Percentiles rank a stretch among this genome's conserved stretches.
Evolutionary conservation across 192 early-diverging fungal species (phyloP).

Genomic region (Dissophora ornata): DNA sequence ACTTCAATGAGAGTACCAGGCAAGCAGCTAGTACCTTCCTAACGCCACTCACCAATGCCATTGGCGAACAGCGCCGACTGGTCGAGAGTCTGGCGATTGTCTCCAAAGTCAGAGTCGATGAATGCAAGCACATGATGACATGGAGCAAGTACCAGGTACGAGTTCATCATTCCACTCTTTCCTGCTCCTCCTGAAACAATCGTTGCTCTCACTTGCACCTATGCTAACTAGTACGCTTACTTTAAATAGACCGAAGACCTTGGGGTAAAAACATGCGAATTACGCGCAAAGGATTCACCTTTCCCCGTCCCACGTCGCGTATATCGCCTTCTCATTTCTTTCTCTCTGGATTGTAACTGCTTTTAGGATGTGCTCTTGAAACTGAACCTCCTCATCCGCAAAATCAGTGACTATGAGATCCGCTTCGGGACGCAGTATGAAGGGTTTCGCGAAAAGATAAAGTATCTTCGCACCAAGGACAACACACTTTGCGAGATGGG

Average conservation of each 20-base stretch:
- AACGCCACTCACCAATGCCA: slow-evolving; percentile 47
- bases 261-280: no score
- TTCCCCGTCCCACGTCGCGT: neutral
- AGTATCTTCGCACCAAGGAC: slow-evolving; percentile 41
- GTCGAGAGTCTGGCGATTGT: slow-evolving; percentile 34
- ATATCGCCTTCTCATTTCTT: no score
- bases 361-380: slow-evolving; percentile 51
- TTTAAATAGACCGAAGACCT: slow-evolving; percentile 52
- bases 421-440: slow-evolving; percentile 45
- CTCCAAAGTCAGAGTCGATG: slow-evolving; percentile 49
- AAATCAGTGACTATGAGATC: slow-evolving; percentile 53
- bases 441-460: slow-evolving; percentile 45
- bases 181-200: neutral
- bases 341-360: no score
- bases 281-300: no score
- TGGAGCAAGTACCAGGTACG: slow-evolving; percentile 53
- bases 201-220: no score
- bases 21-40: slow-evolving; percentile 41
- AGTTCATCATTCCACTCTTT: neutral
- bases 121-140: slow-evolving; percentile 56
- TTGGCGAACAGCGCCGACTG: slow-evolving; percentile 42
- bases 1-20: slow-evolving; percentile 28
- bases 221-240: no score
- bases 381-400: slow-evolving; percentile 47
- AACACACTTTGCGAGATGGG: slow-evolving; percentile 48